phyloP scores from a whole-genome alignment of 345 rosid genomes.

The Euphorbia peplus region DNA sequence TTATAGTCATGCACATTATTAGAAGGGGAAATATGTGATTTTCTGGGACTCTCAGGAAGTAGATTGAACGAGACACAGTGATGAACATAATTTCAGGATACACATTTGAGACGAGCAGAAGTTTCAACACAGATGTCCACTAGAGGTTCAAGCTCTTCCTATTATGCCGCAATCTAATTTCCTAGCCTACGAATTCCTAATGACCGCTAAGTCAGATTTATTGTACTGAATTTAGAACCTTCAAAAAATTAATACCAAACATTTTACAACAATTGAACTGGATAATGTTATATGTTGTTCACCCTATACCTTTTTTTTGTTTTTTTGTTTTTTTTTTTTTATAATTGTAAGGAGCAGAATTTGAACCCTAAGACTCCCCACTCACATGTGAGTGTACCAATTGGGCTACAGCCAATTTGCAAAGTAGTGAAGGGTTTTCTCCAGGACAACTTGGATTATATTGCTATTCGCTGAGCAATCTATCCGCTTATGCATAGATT shows the following conservation, averaged over 20 bases:
- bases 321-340: too few relatives aligned
- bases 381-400: too few relatives aligned
- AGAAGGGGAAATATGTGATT: not conserved
- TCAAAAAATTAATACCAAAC: not conserved
- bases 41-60: not conserved
- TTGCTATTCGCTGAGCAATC: not conserved
- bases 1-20: too few relatives aligned
- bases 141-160: not conserved
- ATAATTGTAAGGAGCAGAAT: too few relatives aligned
- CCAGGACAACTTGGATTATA: not conserved
- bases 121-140: not conserved
- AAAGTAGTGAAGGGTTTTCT: not conserved
- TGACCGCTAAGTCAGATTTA: not conserved
- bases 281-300: not conserved
- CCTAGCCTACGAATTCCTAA: not conserved
- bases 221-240: not conserved
- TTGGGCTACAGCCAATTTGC: constrained; percentile 1
- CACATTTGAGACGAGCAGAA: not conserved
- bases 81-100: not conserved
- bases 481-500: not conserved
- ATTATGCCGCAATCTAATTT: not conserved
- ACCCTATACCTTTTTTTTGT: too few relatives aligned
- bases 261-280: not conserved
- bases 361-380: too few relatives aligned
- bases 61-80: not conserved